Evolutionary conservation across 2,329 filamentous ascomycete genomes (phyloP).

Genomic region (Ophiocordyceps robertsii): DNA sequence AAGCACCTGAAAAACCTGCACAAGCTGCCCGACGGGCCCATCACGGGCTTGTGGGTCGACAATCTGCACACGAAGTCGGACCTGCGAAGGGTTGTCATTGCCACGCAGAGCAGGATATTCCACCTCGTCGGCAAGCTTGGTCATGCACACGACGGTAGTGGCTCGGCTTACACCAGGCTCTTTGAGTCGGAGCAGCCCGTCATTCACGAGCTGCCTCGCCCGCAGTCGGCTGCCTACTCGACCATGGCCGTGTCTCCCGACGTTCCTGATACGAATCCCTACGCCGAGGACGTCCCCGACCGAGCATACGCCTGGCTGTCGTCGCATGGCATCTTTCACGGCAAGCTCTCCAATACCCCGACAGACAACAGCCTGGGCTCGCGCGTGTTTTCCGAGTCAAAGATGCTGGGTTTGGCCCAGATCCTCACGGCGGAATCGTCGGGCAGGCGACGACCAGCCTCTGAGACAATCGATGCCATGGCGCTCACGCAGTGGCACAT

Average conservation of each 20-base stretch:
- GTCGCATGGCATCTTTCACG: slow-evolving; percentile 75
- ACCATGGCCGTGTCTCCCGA: slow-evolving; percentile 68
- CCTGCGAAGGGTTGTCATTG: slow-evolving; percentile 62
- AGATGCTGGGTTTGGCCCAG: slow-evolving; percentile 60
- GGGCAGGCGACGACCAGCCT: slow-evolving; percentile 48
- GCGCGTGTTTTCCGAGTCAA: slow-evolving; percentile 67
- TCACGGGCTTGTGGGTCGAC: slow-evolving; percentile 81
- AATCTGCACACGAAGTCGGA: slow-evolving; percentile 55
- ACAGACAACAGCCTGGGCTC: slow-evolving; percentile 50
- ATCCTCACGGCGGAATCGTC: slow-evolving; percentile 55
- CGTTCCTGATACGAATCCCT: slow-evolving; percentile 35
- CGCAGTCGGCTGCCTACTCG: slow-evolving; percentile 43
- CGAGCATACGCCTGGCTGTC: slow-evolving; percentile 84
- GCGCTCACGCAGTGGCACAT: slow-evolving; percentile 91
- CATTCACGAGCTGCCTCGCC: slow-evolving; percentile 55
- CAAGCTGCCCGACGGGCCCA: slow-evolving; percentile 66
- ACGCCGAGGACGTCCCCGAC: slow-evolving; percentile 51
- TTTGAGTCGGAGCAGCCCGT: slow-evolving; percentile 79
- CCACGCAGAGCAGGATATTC: slow-evolving; percentile 64
- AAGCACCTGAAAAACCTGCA: slow-evolving; percentile 79
- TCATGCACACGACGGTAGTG: slow-evolving; percentile 63
- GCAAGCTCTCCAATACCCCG: slow-evolving; percentile 55
- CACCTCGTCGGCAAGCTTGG: slow-evolving; percentile 72
- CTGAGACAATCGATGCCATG: slow-evolving; percentile 67
- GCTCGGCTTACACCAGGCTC: slow-evolving; percentile 72